A percentile compares a stretch with the other conserved stretches of the same genome.
phyloP scores from a whole-genome alignment of 2,329 filamentous ascomycete genomes.

The Microdochium trichocladiopsis region DNA sequence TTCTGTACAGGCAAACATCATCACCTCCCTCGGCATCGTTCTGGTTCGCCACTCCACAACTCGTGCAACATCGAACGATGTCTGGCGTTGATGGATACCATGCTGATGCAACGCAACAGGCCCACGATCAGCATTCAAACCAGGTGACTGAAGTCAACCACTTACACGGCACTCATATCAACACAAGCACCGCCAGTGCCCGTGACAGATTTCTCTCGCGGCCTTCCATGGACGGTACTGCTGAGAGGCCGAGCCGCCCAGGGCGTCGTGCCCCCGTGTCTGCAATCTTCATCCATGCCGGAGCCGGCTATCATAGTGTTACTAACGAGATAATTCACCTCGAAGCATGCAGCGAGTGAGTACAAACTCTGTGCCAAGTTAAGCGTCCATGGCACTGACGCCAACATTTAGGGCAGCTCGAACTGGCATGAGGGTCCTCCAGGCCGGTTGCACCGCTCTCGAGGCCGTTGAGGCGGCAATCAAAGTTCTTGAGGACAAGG shows the following conservation, averaged over 20 bases:
- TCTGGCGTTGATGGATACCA: too few species aligned
- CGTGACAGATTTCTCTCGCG: too few species aligned
- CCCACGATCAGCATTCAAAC: too few species aligned
- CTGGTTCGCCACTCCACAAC: too few species aligned
- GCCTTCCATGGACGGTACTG: background rate
- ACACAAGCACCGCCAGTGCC: too few species aligned
- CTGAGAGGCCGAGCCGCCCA: background rate
- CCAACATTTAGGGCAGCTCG: slow-evolving; percentile 62
- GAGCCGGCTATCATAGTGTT: slow-evolving; percentile 86
- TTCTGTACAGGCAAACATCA: too few species aligned
- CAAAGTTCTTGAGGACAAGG: slow-evolving; percentile 80
- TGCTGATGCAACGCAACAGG: too few species aligned
- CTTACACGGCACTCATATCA: too few species aligned
- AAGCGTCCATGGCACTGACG: slow-evolving; percentile 4
- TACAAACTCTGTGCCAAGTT: slow-evolving; percentile 6
- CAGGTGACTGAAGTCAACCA: too few species aligned
- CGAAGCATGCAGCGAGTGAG: slow-evolving; percentile 81
- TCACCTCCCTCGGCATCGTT: too few species aligned
- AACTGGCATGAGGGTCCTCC: slow-evolving; percentile 74
- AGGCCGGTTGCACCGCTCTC: slow-evolving; percentile 69
- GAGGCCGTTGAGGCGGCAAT: slow-evolving; percentile 89
- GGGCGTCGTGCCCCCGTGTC: slow-evolving; percentile 12
- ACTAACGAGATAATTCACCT: slow-evolving; percentile 83
- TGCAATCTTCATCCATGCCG: slow-evolving; percentile 92
- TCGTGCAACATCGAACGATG: too few species aligned